Conservation (phyloP, 768 basidiomycete genomes). For the Amanita molliuscula region DNA sequence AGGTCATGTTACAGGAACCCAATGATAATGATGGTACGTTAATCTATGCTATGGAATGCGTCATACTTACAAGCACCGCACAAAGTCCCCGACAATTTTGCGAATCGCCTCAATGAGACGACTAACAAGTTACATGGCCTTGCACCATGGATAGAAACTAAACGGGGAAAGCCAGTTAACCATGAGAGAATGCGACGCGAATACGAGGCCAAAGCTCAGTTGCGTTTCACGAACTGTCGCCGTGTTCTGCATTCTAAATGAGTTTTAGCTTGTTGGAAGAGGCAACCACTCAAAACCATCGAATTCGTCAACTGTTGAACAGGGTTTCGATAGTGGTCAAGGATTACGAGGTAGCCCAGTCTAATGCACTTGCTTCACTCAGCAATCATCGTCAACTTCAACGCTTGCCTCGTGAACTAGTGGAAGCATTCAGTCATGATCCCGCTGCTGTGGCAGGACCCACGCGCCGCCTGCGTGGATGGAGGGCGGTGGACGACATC, state of each 20-base stretch:
- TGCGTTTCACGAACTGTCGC: conserved; percentile 13
- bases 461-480: conserved; percentile 51
- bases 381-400: conserved; percentile 31
- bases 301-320: conserved; percentile 60
- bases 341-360: conserved; percentile 56
- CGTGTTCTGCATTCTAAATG: conserved; percentile 7
- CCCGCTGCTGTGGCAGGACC: conserved; percentile 64
- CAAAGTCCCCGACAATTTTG: neutral
- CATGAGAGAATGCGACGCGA: conserved; percentile 31
- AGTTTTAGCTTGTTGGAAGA: conserved; percentile 48
- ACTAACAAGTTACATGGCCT: neutral
- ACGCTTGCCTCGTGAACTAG: conserved; percentile 48
- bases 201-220: conserved; percentile 52
- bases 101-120: neutral
- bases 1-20: neutral
- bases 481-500: conserved; percentile 72
- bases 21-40: neutral
- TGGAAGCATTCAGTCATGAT: conserved; percentile 70
- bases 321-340: conserved; percentile 49
- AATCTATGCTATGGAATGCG: neutral
- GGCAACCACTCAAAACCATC: conserved; percentile 48
- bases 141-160: conserved; percentile 4
- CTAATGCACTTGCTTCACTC: conserved; percentile 36
- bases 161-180: neutral
- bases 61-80: neutral